phyloP scores from a whole-genome alignment of 306 rosid genomes.

The Adenanthera pavonina region DNA sequence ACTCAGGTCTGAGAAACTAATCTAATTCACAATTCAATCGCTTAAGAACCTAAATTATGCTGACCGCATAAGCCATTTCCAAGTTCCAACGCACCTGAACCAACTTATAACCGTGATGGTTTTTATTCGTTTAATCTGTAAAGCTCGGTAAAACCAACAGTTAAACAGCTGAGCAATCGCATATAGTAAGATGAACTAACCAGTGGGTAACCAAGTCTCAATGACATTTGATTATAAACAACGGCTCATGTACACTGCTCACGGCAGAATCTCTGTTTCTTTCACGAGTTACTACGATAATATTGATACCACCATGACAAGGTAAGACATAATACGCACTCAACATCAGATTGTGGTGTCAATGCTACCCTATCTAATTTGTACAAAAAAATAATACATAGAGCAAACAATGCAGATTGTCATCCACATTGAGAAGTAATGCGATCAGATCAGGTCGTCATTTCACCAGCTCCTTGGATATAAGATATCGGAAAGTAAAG shows the following conservation, averaged over 20 bases:
- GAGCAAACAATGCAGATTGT: constrained; percentile 31
- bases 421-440: constrained; percentile 20
- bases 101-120: too few species aligned
- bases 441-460: constrained; percentile 48
- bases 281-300: constrained; percentile 25
- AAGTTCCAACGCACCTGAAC: background rate
- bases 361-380: constrained; percentile 47
- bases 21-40: background rate
- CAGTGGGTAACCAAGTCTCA: background rate
- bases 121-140: background rate
- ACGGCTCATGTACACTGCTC: constrained; percentile 44
- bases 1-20: background rate
- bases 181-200: constrained; percentile 4
- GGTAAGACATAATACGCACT: constrained; percentile 26
- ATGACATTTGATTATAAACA: constrained; percentile 20
- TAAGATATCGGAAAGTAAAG: constrained; percentile 81
- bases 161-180: background rate
- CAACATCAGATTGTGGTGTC: constrained; percentile 29
- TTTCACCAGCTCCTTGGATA: constrained; percentile 79
- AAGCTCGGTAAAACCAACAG: background rate
- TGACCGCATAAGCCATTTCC: background rate
- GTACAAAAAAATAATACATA: constrained; percentile 59
- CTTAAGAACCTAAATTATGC: background rate
- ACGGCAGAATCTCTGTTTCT: constrained; percentile 30
- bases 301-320: constrained; percentile 31